Base-by-base conservation (phyloP, 1,284 basidiomycete genomes). In the Marasmius fiardii region DNA sequence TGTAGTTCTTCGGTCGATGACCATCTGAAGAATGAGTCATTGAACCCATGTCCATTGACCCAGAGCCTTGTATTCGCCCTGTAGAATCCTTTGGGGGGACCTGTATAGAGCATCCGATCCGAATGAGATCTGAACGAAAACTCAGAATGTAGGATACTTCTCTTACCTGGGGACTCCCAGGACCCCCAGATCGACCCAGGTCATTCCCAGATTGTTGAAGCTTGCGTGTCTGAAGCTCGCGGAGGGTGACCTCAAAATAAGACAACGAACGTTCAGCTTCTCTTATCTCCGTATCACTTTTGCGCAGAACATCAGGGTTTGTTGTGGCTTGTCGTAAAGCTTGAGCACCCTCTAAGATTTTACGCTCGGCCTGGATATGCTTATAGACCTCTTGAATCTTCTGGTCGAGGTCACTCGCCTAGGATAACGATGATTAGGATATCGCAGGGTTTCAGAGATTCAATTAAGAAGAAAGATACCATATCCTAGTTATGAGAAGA, bases 381-480 rank as follows among this genome's bases (percentile, higher is more conserved):
- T 85, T 88, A 74, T 90, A 86, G 67, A 95, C 86, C 74, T 95
- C 92, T 71, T 90, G 86, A 69, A 96, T 93, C 83, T 95, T 95
- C 80, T 86, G 85, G 80, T 93, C 89, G 72, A 92, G 77, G 74
- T 92, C 86, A 64, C 73, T 69, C 67, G 72, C 71, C 77, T 79
- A 64, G 55, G 67, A 65, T 28, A 48, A 50, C 26, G 43, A 43
- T 39, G 49, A 52, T 52, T n/a, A 60, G n/a, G 49, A 21, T 39
- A 24, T 34, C 31, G 41, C 4, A 11, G 8, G 44, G 41, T 23
- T 26, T 8, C 7, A 33, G 26, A 20, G 37, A 26, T 24, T 14
- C 41, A 20, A 16, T 10, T 2, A 44, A n/a, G 8, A 7, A 33
- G 5, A n/a, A 53, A 45, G n/a, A 50, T 33, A 58, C 57, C 57